Evolutionary conservation across 2,329 filamentous ascomycete genomes (phyloP).

Genomic region (Helotiales sp.): DNA sequence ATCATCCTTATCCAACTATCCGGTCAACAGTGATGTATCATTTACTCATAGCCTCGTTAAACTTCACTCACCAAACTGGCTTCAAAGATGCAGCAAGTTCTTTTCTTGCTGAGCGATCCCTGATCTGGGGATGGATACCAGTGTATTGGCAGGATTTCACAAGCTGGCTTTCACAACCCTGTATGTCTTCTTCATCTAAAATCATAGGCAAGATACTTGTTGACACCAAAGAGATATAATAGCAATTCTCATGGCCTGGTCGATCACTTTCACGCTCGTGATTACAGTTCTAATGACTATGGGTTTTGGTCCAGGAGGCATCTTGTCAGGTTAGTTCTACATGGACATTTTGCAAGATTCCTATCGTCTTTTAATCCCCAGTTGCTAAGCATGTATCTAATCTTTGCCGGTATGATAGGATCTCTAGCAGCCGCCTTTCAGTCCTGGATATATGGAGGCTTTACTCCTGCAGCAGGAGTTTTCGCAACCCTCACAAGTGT

Average conservation of each 20-base stretch:
- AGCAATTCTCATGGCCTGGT: too few species aligned
- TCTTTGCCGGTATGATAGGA: slow-evolving; percentile 1
- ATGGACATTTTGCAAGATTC: not conserved
- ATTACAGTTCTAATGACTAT: not conserved
- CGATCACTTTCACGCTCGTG: slow-evolving; percentile 4
- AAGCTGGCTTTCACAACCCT: not conserved
- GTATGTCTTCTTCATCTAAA: slow-evolving; percentile 1
- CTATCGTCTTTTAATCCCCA: not conserved
- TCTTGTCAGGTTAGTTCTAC: slow-evolving; percentile 3
- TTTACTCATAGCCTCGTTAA: not conserved
- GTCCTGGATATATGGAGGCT: not conserved
- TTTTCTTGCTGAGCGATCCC: too few species aligned
- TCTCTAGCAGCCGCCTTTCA: not conserved
- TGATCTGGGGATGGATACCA: slow-evolving; percentile 5
- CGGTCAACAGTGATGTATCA: not conserved
- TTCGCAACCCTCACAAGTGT: too few species aligned
- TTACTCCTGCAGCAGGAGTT: too few species aligned
- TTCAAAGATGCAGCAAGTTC: too few species aligned
- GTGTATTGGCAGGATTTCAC: not conserved
- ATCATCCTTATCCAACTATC: not conserved
- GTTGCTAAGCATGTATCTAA: too few species aligned
- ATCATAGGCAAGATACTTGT: not conserved
- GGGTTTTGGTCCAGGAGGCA: not conserved
- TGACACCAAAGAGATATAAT: not conserved
- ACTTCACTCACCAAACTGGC: too few species aligned